phyloP scores from a whole-genome alignment of 495 filamentous ascomycete species.

The Daldinia concentrica region DNA sequence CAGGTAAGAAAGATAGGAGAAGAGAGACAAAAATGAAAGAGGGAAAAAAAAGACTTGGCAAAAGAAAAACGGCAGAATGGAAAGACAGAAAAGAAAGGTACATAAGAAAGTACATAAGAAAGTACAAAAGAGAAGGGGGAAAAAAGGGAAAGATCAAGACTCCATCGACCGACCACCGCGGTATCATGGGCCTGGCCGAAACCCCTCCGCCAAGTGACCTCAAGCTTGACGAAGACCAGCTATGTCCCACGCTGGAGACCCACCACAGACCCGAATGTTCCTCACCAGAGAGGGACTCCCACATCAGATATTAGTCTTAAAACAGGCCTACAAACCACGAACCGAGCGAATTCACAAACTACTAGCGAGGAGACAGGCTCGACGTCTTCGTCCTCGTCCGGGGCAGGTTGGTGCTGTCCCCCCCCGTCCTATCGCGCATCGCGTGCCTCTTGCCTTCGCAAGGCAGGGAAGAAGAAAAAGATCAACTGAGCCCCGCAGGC shows the following conservation, averaged over 20 bases:
- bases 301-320: not conserved
- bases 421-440: not conserved
- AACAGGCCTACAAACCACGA: not conserved
- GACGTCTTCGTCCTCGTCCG: not conserved
- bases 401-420: not conserved
- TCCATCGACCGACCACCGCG: slow-evolving; percentile 1
- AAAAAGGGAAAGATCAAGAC: not conserved
- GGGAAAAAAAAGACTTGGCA: not conserved
- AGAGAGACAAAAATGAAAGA: too few species aligned
- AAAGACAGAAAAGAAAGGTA: not conserved
- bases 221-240: not conserved
- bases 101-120: not conserved
- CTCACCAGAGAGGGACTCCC: not conserved
- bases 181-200: not conserved
- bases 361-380: not conserved
- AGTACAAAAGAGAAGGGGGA: not conserved
- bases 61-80: not conserved
- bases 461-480: not conserved
- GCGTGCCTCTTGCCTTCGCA: not conserved
- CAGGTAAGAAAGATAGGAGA: not conserved
- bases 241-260: not conserved
- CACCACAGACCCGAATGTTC: slow-evolving; percentile 6
- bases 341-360: not conserved
- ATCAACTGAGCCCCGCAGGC: not conserved
- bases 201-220: not conserved